Conservation (phyloP, 768 basidiomycete species). For the Crepidotus variabilis region DNA sequence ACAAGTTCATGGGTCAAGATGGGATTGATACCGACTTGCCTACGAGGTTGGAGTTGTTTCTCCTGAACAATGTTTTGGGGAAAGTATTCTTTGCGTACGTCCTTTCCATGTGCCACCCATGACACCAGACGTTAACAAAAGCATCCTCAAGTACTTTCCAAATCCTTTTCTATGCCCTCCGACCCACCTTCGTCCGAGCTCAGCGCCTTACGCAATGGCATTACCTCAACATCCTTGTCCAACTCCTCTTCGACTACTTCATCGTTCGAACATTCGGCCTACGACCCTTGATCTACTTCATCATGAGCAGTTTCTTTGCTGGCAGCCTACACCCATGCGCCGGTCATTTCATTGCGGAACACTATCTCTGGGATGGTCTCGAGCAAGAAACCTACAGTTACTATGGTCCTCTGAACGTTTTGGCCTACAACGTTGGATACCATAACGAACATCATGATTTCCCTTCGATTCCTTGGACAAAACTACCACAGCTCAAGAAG, state of each 20-base stretch:
- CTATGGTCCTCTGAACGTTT: slow-evolving; percentile 84
- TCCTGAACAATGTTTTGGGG: slow-evolving; percentile 92
- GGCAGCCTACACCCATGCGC: slow-evolving; percentile 95
- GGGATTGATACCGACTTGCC: slow-evolving; percentile 96
- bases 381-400: slow-evolving; percentile 97
- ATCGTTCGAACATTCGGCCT: slow-evolving; percentile 45
- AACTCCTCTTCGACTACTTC: slow-evolving; percentile 70
- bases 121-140: background rate
- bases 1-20: slow-evolving; percentile 93
- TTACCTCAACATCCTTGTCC: slow-evolving; percentile 63
- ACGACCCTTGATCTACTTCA: slow-evolving; percentile 69
- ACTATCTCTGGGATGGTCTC: slow-evolving; percentile 90
- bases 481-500: slow-evolving; percentile 74
- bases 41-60: slow-evolving; percentile 76
- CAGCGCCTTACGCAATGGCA: slow-evolving; percentile 87
- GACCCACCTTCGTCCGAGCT: slow-evolving; percentile 87
- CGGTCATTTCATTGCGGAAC: slow-evolving; percentile 97
- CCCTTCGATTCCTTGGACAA: slow-evolving; percentile 94
- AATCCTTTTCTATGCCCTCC: slow-evolving; percentile 95
- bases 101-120: background rate
- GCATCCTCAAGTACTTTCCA: slow-evolving; percentile 76
- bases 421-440: slow-evolving; percentile 98
- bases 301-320: slow-evolving; percentile 92
- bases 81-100: slow-evolving; percentile 97
- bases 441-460: slow-evolving; percentile 99